Percentiles rank a stretch among this genome's conserved stretches.
phyloP scores from a whole-genome alignment of 1,139 yeast genomes.

The Kurtzmaniella quercitrusa region DNA sequence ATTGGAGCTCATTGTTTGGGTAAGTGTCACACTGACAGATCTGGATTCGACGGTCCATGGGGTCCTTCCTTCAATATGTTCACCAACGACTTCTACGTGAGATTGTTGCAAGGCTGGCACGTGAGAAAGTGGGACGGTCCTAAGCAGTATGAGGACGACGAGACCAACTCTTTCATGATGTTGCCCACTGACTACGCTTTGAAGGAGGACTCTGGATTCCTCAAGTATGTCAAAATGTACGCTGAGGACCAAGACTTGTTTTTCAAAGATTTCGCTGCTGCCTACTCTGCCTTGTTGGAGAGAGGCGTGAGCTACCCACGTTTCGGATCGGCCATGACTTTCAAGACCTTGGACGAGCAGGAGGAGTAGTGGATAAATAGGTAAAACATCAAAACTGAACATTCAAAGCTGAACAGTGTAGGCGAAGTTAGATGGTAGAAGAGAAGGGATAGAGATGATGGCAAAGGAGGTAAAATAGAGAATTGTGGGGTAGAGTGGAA shows the following conservation, averaged over 20 bases:
- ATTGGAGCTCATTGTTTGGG: constrained; percentile 90
- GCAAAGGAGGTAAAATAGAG: too few relatives aligned
- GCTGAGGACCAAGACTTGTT: constrained; percentile 68
- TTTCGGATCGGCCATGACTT: constrained; percentile 40
- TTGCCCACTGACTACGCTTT: constrained; percentile 80
- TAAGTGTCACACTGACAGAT: constrained; percentile 57
- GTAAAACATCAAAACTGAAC: too few relatives aligned
- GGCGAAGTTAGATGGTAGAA: too few relatives aligned
- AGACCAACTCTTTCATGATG: constrained; percentile 81
- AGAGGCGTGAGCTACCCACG: constrained; percentile 65
- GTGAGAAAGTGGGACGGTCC: constrained; percentile 71
- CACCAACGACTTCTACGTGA: constrained; percentile 75
- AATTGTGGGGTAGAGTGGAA: too few relatives aligned
- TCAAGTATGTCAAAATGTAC: constrained; percentile 62
- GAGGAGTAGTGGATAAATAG: constrained; percentile 8
- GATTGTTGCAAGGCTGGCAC: constrained; percentile 76
- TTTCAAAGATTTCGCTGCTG: constrained; percentile 68
- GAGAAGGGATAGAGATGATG: too few relatives aligned
- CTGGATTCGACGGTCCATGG: constrained; percentile 95
- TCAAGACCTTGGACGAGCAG: constrained; percentile 73
- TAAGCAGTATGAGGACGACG: constrained; percentile 72
- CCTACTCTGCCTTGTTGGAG: constrained; percentile 67
- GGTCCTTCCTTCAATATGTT: constrained; percentile 83
- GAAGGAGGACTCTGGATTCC: constrained; percentile 60
- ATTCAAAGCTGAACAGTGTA: too few relatives aligned